phyloP scores from a whole-genome alignment of 768 basidiomycete species.

The Boletellus sp. region DNA sequence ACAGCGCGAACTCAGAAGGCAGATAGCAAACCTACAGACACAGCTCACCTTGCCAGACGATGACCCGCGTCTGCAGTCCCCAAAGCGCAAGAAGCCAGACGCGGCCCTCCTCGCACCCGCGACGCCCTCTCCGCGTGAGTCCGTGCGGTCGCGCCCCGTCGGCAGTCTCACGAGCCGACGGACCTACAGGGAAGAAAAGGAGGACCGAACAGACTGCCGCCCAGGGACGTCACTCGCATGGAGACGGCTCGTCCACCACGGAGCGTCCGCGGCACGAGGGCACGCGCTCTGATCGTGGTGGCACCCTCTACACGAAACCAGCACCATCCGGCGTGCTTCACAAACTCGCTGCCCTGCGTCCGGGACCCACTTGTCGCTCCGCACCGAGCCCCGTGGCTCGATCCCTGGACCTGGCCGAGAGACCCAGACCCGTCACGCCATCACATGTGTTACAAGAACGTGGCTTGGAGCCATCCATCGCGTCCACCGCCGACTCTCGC shows the following conservation, averaged over 20 bases:
- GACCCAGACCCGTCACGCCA: constrained; percentile 1
- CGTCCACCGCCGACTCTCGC: constrained; percentile 7
- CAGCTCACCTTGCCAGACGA: constrained; percentile 42
- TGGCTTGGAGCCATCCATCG: constrained; percentile 1
- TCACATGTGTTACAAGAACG: constrained; percentile 9
- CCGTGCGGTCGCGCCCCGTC: background rate
- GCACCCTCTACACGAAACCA: constrained; percentile 27
- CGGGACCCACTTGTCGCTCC: constrained; percentile 16
- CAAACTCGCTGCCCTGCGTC: constrained; percentile 43
- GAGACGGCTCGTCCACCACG: constrained; percentile 6
- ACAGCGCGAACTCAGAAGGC: constrained; percentile 47
- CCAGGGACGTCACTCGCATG: constrained; percentile 20
- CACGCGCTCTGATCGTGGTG: constrained; percentile 7
- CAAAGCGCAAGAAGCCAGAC: constrained; percentile 46
- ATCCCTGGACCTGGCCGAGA: constrained; percentile 25
- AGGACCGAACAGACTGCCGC: constrained; percentile 36
- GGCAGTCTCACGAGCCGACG: background rate
- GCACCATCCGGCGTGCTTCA: constrained; percentile 51
- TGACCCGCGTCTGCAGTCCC: constrained; percentile 32
- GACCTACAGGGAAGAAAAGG: constrained; percentile 38
- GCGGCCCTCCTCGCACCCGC: constrained; percentile 41
- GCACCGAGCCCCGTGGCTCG: constrained; percentile 26
- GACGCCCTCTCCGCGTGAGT: constrained; percentile 67
- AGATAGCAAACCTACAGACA: constrained; percentile 56
- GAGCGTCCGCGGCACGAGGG: constrained; percentile 14